phyloP scores from a whole-genome alignment of 2,329 filamentous ascomycete genomes.

The Drechslerella dactyloides region DNA sequence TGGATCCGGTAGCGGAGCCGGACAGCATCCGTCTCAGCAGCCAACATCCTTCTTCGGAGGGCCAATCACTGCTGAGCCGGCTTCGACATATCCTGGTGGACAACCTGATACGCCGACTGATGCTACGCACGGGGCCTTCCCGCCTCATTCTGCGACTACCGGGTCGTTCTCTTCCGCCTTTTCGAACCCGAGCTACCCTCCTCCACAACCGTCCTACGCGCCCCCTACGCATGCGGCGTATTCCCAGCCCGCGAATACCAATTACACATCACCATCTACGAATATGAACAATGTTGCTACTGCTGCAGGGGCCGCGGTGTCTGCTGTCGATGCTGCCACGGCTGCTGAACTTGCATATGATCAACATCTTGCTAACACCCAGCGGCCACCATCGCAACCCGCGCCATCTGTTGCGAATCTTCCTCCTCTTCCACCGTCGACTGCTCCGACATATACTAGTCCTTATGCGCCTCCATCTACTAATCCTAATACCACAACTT shows the following conservation, averaged over 20 bases:
- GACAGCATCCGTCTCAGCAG: slow-evolving; percentile 6
- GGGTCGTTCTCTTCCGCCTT: slow-evolving; percentile 26
- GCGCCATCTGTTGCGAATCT: slow-evolving; percentile 21
- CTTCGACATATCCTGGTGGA: slow-evolving; percentile 21
- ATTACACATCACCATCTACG: background rate
- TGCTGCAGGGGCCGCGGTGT: slow-evolving; percentile 18
- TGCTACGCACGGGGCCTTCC: slow-evolving; percentile 9
- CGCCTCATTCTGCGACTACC: slow-evolving; percentile 8
- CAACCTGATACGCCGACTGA: slow-evolving; percentile 29
- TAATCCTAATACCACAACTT: slow-evolving; percentile 5
- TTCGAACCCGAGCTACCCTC: slow-evolving; percentile 30
- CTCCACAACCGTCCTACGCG: slow-evolving; percentile 17
- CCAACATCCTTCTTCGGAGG: slow-evolving; percentile 32
- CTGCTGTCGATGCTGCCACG: slow-evolving; percentile 39
- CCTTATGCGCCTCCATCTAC: slow-evolving; percentile 27
- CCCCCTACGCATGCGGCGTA: slow-evolving; percentile 11
- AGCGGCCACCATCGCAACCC: slow-evolving; percentile 31
- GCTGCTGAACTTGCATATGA: slow-evolving; percentile 44
- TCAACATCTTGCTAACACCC: slow-evolving; percentile 28
- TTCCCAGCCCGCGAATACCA: no score
- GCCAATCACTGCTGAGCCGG: slow-evolving; percentile 34
- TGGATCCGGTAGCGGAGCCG: background rate
- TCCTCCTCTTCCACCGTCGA: slow-evolving; percentile 39
- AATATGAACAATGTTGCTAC: background rate
- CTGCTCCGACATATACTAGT: slow-evolving; percentile 31